Evolutionary conservation across 495 filamentous ascomycete species (phyloP), one percentile per base, ranked within the genome.

Genomic region (Xylaria acuta): DNA sequence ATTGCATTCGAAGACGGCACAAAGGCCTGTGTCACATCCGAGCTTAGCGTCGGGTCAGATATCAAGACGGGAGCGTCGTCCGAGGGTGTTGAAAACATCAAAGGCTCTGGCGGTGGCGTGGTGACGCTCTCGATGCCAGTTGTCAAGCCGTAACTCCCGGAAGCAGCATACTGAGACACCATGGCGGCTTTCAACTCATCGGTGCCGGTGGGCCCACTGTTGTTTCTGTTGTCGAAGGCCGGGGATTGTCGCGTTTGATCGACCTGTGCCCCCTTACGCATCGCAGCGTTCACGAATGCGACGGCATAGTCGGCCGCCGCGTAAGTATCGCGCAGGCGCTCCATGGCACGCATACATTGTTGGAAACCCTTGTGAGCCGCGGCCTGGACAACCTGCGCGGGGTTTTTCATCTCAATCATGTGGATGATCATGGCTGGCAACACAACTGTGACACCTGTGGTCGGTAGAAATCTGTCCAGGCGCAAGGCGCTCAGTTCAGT

Each of bases 341-440:
- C 88, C 81, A 97, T 89, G 66, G 95, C 93, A 49, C 88, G 87
- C 91, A 96, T 95, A 83, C 94, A 96, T 77, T 93, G 88, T 77
- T 89, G 90, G 83, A 97, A 97, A 63, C 93, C 92, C 63, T 90
- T 88, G 62, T 92, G 84, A 69, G 91, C 92, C 43, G 88, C 82
- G 71, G 90, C 87, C 30, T 92, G 86, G 20, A 92, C 88, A 59
- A 87, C 88, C 22, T 88, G 87, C 70, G 93, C 88, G 54, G 87
- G 90, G 49, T 90, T 92, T 76, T 94, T 97, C 85, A 96, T 94
- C 76, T 97, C 93, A 3, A 97, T 88, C 25, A 97, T 85, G 76
- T 97, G 93, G 67, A 97, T 95, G 73, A 97, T 97, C 79, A 97
- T 93, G 16, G 94, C 94, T 3, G 94, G 94, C 5, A 97, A 88